These are phyloP conservation scores for Dioscorea zingiberensis DNA, from an alignment of 106 monocot species.

Conservation along the genomic window DNA sequence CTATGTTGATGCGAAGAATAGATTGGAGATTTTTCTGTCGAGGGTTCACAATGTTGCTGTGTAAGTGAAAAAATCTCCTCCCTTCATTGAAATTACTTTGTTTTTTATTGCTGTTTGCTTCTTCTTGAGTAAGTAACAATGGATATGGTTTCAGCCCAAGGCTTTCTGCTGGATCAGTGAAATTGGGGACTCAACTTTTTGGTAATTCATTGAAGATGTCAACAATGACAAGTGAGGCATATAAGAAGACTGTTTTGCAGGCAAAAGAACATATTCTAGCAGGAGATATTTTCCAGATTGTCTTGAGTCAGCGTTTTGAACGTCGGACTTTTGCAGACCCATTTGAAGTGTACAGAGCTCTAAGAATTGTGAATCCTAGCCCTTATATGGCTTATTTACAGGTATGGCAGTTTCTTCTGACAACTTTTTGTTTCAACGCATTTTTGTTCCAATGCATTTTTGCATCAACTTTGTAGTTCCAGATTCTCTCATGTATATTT, in stretches of 20 bases:
- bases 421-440: not conserved
- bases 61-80: constrained; percentile 36
- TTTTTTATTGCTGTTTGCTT: too few relatives aligned
- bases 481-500: too few relatives aligned
- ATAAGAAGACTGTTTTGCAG: constrained; percentile 71
- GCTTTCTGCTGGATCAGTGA: constrained; percentile 64
- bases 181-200: constrained; percentile 50
- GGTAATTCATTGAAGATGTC: constrained; percentile 52
- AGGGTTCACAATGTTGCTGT: constrained; percentile 62
- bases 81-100: too few relatives aligned
- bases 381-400: constrained; percentile 96
- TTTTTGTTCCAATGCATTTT: constrained; percentile 3
- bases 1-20: constrained; percentile 67
- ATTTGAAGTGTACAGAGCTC: constrained; percentile 93
- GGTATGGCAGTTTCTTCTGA: constrained; percentile 20
- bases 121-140: too few relatives aligned
- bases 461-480: not conserved
- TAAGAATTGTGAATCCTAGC: constrained; percentile 95
- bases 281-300: constrained; percentile 97
- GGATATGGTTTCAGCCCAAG: constrained; percentile 28
- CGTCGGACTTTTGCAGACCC: constrained; percentile 87
- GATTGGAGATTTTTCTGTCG: constrained; percentile 48
- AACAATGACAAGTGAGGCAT: constrained; percentile 77
- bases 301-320: constrained; percentile 96
- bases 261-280: constrained; percentile 94